Conservation (phyloP, 305 asterid genomes). For the Euphrasia arctica region DNA sequence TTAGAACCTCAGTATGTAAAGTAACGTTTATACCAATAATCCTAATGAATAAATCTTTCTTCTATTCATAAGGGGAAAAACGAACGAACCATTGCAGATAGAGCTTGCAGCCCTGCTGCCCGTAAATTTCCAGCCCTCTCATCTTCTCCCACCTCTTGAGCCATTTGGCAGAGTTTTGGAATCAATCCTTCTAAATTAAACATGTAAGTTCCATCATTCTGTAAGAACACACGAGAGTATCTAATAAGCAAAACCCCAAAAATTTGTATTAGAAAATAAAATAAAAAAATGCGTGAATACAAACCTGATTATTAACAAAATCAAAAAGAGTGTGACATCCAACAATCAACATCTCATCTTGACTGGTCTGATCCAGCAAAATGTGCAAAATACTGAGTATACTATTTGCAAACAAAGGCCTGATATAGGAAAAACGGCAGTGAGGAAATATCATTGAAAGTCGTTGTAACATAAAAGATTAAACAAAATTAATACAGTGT, state of each 20-base stretch:
- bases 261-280: not conserved
- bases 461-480: too few species aligned
- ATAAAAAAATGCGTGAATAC: conserved; percentile 23
- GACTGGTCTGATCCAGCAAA: conserved; percentile 83
- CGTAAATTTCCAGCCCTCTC: conserved; percentile 53
- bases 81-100: conserved; percentile 77
- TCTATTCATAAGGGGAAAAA: not conserved
- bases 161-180: conserved; percentile 89
- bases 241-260: conserved; percentile 21
- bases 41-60: not conserved
- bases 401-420: conserved; percentile 95
- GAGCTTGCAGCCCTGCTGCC: conserved; percentile 85
- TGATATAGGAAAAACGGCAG: conserved; percentile 33
- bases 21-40: not conserved
- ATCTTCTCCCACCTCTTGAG: conserved; percentile 90
- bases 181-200: conserved; percentile 88
- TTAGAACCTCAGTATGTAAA: too few species aligned
- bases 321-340: conserved; percentile 93
- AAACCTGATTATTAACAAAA: conserved; percentile 95
- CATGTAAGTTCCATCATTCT: conserved; percentile 95
- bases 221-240: conserved; percentile 32
- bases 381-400: conserved; percentile 68
- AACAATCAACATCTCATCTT: conserved; percentile 70
- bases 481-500: too few species aligned
- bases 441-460: too few species aligned